These are phyloP conservation scores for Clonostachys rhizophaga DNA, from an alignment of 2,329 filamentous ascomycete species.

Conservation along the genomic window DNA sequence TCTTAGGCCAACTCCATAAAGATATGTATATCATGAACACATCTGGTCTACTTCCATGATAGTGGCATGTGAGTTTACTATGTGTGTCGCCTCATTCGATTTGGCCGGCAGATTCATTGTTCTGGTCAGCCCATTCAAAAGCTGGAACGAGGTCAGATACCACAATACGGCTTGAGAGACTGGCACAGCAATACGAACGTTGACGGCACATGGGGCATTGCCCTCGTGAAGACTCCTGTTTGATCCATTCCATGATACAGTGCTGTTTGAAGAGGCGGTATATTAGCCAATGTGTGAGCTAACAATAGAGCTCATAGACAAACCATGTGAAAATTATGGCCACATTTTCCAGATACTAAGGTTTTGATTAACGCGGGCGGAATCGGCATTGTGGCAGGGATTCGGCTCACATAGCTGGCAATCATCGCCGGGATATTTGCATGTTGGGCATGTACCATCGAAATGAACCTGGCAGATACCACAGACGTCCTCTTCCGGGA, in stretches of 20 bases:
- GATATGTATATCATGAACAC: too few relatives aligned
- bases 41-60: too few relatives aligned
- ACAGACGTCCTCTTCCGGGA: constrained; percentile 95
- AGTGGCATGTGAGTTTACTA: too few relatives aligned
- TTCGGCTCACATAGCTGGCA: constrained; percentile 74
- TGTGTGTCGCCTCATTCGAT: constrained; percentile 11
- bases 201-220: constrained; percentile 98
- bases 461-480: constrained; percentile 98
- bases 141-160: constrained; percentile 15
- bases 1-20: too few relatives aligned
- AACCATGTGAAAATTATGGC: constrained; percentile 97
- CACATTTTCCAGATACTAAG: constrained; percentile 90
- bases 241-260: constrained; percentile 94
- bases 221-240: constrained; percentile 87
- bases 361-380: constrained; percentile 1
- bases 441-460: constrained; percentile 94
- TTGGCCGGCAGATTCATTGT: constrained; percentile 19
- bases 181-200: constrained; percentile 41
- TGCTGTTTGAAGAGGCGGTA: constrained; percentile 52
- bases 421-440: constrained; percentile 96
- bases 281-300: background rate
- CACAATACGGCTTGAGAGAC: too few relatives aligned
- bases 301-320: constrained; percentile 11
- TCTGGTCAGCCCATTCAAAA: constrained; percentile 34
- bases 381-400: background rate